Evolutionary conservation across 2,329 filamentous ascomycete genomes (phyloP), one percentile per base, ranked within the genome.

Genomic region (Elsinoe batatas): DNA sequence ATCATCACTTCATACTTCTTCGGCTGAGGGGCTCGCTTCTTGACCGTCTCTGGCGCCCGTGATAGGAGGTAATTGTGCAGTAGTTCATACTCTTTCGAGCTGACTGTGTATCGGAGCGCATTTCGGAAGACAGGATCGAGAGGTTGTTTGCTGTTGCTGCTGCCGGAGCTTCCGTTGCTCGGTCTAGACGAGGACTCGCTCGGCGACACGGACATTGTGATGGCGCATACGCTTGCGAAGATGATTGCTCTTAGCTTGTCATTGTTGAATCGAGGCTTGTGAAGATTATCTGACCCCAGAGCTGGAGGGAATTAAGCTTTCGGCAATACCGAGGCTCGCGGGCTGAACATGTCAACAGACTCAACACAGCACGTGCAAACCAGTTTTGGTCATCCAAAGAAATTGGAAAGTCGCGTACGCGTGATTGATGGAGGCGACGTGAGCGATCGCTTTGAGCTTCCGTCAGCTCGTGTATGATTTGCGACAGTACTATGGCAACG

Each of bases 61-160:
- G 87, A 89, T 51, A 93, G 78, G 54, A 95, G 79, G 66, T 91
- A 90, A 65, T 85, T 84, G 70, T 95, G 89, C 15, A 96, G 79
- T 1, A 85, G 75, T 62, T 88, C 84, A 71, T 96, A 96, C 69
- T 96, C 91, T 69, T 85, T 83, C 40, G 88, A 83, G 67, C 91
- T 89, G 54, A 84, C 70, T 57, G 87, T 93, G 71, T 95, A 91
- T 62, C 90, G 85, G 58, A 96, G 77, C 42, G 88, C 84, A 69
- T 93, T 94, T 70, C 88, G 87, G 56, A 94, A 78, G 60, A 94
- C 78, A 4, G 87, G 85, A 62, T 91, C 86, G 58, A 78, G 64
- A 11, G 56, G 22, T 38, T 43, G 43, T 53, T 54, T 58, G 49
- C 49, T 37, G 36, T 30, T 49, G 51, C 53, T 38, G 46, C 46